Percentiles rank a stretch among this genome's conserved stretches.
These are phyloP conservation scores for Lycium ferocissimum DNA, from an alignment of 257 asterid species.

Conservation along the genomic window DNA sequence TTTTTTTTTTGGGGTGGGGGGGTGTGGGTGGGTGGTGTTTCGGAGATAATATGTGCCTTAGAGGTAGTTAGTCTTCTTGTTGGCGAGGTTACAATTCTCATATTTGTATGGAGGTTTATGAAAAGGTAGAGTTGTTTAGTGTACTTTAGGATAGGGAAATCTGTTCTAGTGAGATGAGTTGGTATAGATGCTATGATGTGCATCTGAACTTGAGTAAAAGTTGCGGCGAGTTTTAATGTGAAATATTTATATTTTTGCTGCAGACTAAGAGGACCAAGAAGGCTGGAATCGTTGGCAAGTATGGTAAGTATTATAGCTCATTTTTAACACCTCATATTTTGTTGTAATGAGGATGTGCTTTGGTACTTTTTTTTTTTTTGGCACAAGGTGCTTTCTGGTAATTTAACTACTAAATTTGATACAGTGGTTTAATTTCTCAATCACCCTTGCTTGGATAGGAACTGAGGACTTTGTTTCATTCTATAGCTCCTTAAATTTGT, in stretches of 20 bases:
- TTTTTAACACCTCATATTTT: background rate
- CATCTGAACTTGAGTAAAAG: background rate
- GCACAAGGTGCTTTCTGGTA: background rate
- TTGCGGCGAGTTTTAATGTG: background rate
- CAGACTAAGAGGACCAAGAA: slow-evolving; percentile 33
- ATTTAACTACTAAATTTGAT: background rate
- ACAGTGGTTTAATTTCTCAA: background rate
- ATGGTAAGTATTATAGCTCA: slow-evolving; percentile 12
- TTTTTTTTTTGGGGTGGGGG: too few relatives aligned
- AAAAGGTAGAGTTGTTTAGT: background rate
- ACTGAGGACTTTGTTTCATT: background rate
- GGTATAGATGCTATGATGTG: background rate
- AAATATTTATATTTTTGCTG: background rate
- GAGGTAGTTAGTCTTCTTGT: background rate
- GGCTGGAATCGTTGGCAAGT: slow-evolving; percentile 27
- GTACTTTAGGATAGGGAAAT: background rate
- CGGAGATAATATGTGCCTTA: background rate
- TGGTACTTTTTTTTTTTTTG: background rate
- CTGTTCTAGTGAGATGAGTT: background rate
- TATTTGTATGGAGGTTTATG: background rate
- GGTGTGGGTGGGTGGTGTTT: background rate
- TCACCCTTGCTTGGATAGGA: background rate
- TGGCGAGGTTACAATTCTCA: background rate
- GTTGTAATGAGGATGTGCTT: background rate
- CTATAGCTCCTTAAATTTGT: background rate